These are phyloP conservation scores for Debaryomyces nepalensis DNA, from an alignment of 1,139 yeast genomes.

Conservation along the genomic window DNA sequence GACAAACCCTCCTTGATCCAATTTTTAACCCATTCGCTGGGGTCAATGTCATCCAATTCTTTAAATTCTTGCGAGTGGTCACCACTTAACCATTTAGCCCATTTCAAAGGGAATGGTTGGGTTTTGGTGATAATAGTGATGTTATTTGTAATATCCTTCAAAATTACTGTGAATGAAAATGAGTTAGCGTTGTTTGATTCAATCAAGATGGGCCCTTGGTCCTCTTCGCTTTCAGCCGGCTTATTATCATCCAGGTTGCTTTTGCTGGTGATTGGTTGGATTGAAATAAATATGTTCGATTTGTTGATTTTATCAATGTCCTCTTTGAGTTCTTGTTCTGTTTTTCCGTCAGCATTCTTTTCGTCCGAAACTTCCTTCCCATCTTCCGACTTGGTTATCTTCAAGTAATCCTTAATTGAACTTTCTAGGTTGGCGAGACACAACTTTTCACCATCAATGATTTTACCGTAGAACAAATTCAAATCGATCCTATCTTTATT, in stretches of 20 bases:
- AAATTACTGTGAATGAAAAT: slow-evolving; percentile 67
- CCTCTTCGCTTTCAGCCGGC: slow-evolving; percentile 20
- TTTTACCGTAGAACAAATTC: slow-evolving; percentile 75
- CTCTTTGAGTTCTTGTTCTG: slow-evolving; percentile 22
- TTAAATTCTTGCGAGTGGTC: slow-evolving; percentile 37
- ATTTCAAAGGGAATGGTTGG: slow-evolving; percentile 85
- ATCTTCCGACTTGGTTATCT: slow-evolving; percentile 25
- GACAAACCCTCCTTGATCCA: slow-evolving; percentile 89
- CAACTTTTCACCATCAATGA: slow-evolving; percentile 86
- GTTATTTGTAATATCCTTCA: slow-evolving; percentile 79
- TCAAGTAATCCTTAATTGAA: slow-evolving; percentile 55
- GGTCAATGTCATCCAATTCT: slow-evolving; percentile 59
- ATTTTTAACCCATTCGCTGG: slow-evolving; percentile 92
- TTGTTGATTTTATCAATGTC: slow-evolving; percentile 37
- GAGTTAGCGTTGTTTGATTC: slow-evolving; percentile 43
- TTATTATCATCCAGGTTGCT: slow-evolving; percentile 19
- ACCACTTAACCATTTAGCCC: slow-evolving; percentile 86
- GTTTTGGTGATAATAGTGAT: slow-evolving; percentile 76
- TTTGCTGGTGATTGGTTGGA: slow-evolving; percentile 64
- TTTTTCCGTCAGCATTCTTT: slow-evolving; percentile 26
- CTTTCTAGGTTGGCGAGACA: slow-evolving; percentile 86
- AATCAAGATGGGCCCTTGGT: slow-evolving; percentile 42
- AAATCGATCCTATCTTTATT: slow-evolving; percentile 45
- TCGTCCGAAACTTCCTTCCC: slow-evolving; percentile 19
- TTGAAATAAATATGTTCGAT: slow-evolving; percentile 77